Percentiles rank a stretch among this genome's conserved stretches.
These are phyloP conservation scores for Penicillium nordicum DNA, from an alignment of 2,329 filamentous ascomycete genomes.

Conservation along the genomic window DNA sequence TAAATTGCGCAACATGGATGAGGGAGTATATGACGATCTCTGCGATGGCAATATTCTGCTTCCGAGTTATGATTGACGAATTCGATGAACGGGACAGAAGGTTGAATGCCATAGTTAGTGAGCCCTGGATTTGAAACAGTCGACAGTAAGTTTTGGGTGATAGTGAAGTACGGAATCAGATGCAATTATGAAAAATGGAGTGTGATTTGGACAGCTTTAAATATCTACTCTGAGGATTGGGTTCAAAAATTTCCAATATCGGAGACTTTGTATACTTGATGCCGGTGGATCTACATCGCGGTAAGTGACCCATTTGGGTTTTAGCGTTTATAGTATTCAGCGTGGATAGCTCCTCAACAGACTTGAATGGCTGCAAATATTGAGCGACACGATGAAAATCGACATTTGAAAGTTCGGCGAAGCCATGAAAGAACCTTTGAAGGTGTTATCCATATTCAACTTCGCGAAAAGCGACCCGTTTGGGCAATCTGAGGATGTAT, in stretches of 20 bases:
- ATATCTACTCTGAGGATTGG: neutral
- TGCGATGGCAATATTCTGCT: constrained; percentile 22
- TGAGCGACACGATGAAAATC: neutral
- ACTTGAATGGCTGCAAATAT: neutral
- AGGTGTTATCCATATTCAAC: neutral
- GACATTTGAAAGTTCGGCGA: neutral
- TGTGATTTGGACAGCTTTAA: neutral
- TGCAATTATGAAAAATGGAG: neutral
- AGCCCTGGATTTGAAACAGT: too few relatives aligned
- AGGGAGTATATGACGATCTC: constrained; percentile 25
- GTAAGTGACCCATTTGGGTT: neutral
- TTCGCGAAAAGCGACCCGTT: constrained; percentile 23
- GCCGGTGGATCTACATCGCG: neutral
- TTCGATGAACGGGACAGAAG: neutral
- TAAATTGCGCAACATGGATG: constrained; percentile 21
- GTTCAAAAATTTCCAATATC: neutral
- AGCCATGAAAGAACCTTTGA: too few relatives aligned
- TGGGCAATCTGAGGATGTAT: neutral
- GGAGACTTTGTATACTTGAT: neutral
- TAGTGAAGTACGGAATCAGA: neutral
- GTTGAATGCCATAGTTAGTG: constrained; percentile 5
- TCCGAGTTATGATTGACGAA: constrained; percentile 5
- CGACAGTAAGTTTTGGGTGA: neutral
- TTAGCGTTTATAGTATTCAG: neutral
- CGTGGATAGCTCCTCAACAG: neutral